Conservation (phyloP, 768 basidiomycete genomes). For the Lyophyllum semitale region DNA sequence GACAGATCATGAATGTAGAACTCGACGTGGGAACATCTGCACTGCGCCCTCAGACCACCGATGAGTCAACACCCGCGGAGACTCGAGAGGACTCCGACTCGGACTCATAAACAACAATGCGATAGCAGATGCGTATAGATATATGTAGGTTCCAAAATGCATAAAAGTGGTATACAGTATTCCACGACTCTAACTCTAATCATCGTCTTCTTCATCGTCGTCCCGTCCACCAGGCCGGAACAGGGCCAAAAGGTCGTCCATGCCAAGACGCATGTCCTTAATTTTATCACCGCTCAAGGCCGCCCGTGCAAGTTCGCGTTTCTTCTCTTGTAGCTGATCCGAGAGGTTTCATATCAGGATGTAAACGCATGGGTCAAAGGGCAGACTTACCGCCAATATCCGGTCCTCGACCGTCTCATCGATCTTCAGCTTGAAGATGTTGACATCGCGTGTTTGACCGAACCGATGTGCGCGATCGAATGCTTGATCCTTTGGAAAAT, state of each 20-base stretch:
- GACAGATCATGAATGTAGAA: constrained; percentile 12
- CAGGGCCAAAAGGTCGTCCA: constrained; percentile 84
- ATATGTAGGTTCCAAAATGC: constrained; percentile 1
- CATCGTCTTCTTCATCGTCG: constrained; percentile 55
- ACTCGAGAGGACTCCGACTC: too few species aligned
- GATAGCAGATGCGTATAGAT: neutral
- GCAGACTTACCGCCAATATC: constrained; percentile 60
- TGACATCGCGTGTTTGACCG: constrained; percentile 84
- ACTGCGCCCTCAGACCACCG: too few species aligned
- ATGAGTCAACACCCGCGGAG: too few species aligned
- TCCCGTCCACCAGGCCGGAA: constrained; percentile 63
- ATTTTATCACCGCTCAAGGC: constrained; percentile 88
- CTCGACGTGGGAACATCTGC: constrained; percentile 23
- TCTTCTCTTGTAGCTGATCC: constrained; percentile 83
- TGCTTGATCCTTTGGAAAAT: constrained; percentile 71
- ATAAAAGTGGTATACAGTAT: neutral
- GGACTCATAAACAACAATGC: neutral
- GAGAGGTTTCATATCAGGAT: neutral
- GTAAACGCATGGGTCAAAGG: neutral
- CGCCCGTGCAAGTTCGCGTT: constrained; percentile 80
- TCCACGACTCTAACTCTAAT: constrained; percentile 2
- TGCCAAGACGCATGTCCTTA: constrained; percentile 79
- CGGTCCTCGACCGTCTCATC: constrained; percentile 87
- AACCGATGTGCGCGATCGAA: constrained; percentile 91
- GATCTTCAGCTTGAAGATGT: constrained; percentile 89